Base-by-base conservation (phyloP, 2,329 filamentous ascomycete species). In the Talaromyces sp. region DNA sequence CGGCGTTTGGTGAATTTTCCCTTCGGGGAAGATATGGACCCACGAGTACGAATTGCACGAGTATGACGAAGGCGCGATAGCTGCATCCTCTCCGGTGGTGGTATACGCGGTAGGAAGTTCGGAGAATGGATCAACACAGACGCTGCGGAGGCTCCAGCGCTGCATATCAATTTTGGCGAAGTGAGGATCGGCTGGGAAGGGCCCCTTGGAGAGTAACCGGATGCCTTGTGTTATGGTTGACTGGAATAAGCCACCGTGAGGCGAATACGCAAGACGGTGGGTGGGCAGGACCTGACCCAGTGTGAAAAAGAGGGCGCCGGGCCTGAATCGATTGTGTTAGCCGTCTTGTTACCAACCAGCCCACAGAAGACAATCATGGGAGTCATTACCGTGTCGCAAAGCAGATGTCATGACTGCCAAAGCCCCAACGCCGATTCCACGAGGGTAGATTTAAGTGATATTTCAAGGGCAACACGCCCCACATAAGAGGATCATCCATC, bases 21-120 rank as follows among this genome's bases (percentile, higher is more conserved):
- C 95, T 77, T 99, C 95, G 13, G 95, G 95, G 74, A 98, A 98
- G 58, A 98, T 89, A 75, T 99, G 95, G 4, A 99, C 81, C 95
- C 95, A 99, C 51, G 86, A 85, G 73, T 90, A 84, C 52, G 85
- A 86, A 68, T 91, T 87, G 64, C 77, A 82, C 1, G 84, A 74
- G 72, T 89, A 93, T 54, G 86, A 84, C 1, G 91, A 87, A 0
- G 92, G 91, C 0, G 90, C 84, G 0, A 83, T 80, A 71, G 91
- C 89, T 0, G 77, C 70, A 62, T 77, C 77, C 21, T 74, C 67
- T 2, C 72, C 72, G 24, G 73, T 71, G 8, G 73, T 75, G 2
- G 75, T 76, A 51, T 75, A 78, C 17, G 75, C 75, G 6, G 73
- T 72, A 14, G 72, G 67, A 5, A 79, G 66, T 24, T 79, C 77